Evolutionary conservation across 345 rosid species (phyloP).

Genomic region (Bruguiera gymnorhiza): DNA sequence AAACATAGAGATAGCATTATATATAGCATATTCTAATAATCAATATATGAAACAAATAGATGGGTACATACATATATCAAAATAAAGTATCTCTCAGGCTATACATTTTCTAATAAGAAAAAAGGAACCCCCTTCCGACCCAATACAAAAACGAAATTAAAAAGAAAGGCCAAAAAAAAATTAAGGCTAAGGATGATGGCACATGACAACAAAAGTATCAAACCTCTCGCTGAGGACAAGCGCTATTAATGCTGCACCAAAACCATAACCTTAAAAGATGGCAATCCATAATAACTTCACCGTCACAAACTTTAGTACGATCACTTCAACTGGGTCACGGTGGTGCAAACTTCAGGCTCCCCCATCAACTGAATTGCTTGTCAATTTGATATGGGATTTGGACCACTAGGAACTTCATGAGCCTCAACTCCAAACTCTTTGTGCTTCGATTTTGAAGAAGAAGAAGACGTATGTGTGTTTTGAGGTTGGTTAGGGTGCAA

Average conservation of each 20-base stretch:
- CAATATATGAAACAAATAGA: conserved; percentile 14
- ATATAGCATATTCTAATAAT: conserved; percentile 5
- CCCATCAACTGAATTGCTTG: conserved; percentile 17
- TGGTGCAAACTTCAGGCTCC: background rate
- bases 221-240: conserved; percentile 23
- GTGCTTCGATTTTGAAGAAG: conserved; percentile 28
- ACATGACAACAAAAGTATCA: conserved; percentile 19
- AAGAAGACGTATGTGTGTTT: conserved; percentile 11
- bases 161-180: background rate
- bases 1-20: background rate
- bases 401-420: conserved; percentile 93
- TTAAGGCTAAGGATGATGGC: conserved; percentile 13
- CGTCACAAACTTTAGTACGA: conserved; percentile 11
- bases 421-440: conserved; percentile 46
- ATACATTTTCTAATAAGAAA: conserved; percentile 31
- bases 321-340: conserved; percentile 5
- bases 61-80: conserved; percentile 12
- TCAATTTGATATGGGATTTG: conserved; percentile 88
- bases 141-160: conserved; percentile 9
- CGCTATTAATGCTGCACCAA: conserved; percentile 19
- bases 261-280: conserved; percentile 19
- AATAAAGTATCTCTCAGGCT: conserved; percentile 31
- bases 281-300: conserved; percentile 18
- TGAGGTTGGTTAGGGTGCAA: conserved; percentile 35
- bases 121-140: conserved; percentile 1